A percentile compares a stretch with the other conserved stretches of the same genome.
Conservation (phyloP, 1,284 basidiomycete species). For the Ceratobasidium sp. region DNA sequence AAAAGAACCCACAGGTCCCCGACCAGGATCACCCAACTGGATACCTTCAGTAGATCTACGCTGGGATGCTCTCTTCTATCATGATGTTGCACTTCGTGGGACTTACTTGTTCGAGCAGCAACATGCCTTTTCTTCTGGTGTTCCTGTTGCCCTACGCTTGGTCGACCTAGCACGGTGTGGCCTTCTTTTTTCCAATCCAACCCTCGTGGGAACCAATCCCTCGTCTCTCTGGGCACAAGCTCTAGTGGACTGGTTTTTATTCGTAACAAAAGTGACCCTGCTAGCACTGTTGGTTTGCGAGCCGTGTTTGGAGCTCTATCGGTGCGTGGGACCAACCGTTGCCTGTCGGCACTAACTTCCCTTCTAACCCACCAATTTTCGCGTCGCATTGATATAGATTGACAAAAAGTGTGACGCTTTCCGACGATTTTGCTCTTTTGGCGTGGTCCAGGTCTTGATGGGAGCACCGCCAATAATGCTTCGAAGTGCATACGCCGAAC, state of each 20-base stretch:
- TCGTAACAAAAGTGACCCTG: not conserved
- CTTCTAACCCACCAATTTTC: too few relatives aligned
- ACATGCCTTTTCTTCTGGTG: conserved; percentile 88
- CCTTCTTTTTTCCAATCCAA: too few relatives aligned
- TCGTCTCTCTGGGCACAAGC: too few relatives aligned
- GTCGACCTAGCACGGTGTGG: conserved; percentile 43
- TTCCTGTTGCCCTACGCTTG: conserved; percentile 65
- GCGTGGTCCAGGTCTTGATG: conserved; percentile 79
- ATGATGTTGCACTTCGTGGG: conserved; percentile 65
- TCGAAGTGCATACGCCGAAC: conserved; percentile 82
- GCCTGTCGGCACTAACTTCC: too few relatives aligned
- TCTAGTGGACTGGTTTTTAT: too few relatives aligned
- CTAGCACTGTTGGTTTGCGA: conserved; percentile 1
- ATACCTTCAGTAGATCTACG: conserved; percentile 64
- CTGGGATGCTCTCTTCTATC: conserved; percentile 92
- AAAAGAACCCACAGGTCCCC: too few relatives aligned
- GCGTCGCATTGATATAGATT: too few relatives aligned
- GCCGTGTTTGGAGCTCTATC: conserved; percentile 60
- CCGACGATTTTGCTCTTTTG: conserved; percentile 67
- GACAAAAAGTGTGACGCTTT: conserved; percentile 49
- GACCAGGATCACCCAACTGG: too few relatives aligned
- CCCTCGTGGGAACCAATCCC: too few relatives aligned
- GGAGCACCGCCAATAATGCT: conserved; percentile 81
- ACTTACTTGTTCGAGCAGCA: conserved; percentile 83
- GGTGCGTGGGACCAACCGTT: conserved; percentile 53